Evolutionary conservation across 352 stramenopile species (phyloP).

Genomic region (Elongisporangium prolatum): DNA sequence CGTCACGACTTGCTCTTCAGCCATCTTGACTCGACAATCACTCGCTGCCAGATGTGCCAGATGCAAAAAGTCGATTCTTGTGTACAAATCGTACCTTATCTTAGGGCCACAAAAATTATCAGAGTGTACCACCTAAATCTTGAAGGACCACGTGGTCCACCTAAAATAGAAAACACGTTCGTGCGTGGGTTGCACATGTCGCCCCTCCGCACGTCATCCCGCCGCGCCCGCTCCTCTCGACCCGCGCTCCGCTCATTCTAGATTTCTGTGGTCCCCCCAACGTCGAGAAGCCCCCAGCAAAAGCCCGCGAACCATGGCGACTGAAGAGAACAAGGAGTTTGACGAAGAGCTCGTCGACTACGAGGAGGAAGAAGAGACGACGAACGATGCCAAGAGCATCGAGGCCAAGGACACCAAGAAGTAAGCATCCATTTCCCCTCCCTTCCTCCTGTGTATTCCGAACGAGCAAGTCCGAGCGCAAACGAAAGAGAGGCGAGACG

Average conservation of each 20-base stretch:
- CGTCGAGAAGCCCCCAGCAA: conserved; percentile 6
- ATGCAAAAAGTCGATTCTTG: neutral
- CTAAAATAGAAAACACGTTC: conserved; percentile 26
- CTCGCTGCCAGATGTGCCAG: neutral
- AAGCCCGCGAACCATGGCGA: conserved; percentile 38
- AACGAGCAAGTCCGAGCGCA: conserved; percentile 1
- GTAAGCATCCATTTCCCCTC: conserved; percentile 46
- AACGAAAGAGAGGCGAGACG: conserved; percentile 6
- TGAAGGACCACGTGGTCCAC: conserved; percentile 13
- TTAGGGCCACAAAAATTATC: no score
- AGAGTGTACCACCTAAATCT: no score
- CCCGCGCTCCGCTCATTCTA: conserved; percentile 15
- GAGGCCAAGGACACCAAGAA: conserved; percentile 89
- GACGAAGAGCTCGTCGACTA: conserved; percentile 89
- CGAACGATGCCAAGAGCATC: conserved; percentile 67
- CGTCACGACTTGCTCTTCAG: conserved; percentile 2
- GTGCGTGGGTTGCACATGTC: neutral
- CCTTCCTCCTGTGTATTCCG: conserved; percentile 3
- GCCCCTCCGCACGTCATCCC: neutral
- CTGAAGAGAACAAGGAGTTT: conserved; percentile 87
- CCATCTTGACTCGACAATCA: neutral
- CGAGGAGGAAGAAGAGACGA: conserved; percentile 85
- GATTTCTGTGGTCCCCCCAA: conserved; percentile 7
- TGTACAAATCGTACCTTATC: neutral
- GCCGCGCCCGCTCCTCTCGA: neutral